Evolutionary conservation across 768 basidiomycete genomes (phyloP).

Genomic region (Termitomyces sp.): DNA sequence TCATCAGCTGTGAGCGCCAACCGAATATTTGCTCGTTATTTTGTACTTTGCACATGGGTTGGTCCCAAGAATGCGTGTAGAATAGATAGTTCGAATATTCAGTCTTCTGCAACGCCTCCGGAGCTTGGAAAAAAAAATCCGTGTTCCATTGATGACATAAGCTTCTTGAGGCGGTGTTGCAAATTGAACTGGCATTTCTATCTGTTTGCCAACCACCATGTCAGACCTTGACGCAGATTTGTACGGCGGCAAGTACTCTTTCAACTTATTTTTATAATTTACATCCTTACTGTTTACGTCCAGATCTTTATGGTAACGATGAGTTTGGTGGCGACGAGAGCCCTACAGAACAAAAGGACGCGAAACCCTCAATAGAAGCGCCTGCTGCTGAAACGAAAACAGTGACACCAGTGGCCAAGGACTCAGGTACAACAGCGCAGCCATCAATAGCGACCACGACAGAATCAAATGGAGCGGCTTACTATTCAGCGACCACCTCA

Average conservation of each 20-base stretch:
- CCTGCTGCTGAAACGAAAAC: slow-evolving; percentile 18
- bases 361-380: slow-evolving; percentile 23
- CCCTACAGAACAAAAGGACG: slow-evolving; percentile 31
- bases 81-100: too few relatives aligned
- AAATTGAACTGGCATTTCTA: slow-evolving; percentile 20
- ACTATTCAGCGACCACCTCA: slow-evolving; percentile 19
- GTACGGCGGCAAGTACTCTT: slow-evolving; percentile 65
- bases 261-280: neutral
- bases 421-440: slow-evolving; percentile 17
- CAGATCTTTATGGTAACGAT: slow-evolving; percentile 76
- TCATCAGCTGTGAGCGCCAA: neutral
- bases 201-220: slow-evolving; percentile 40
- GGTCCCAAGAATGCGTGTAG: too few relatives aligned
- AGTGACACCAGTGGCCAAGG: slow-evolving; percentile 7
- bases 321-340: slow-evolving; percentile 48
- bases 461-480: slow-evolving; percentile 9
- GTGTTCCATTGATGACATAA: slow-evolving; percentile 14
- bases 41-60: too few relatives aligned
- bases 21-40: neutral
- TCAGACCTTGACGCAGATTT: slow-evolving; percentile 87
- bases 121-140: neutral
- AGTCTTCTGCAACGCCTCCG: too few relatives aligned
- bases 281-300: neutral
- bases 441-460: slow-evolving; percentile 15
- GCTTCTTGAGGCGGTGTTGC: slow-evolving; percentile 11